phyloP scores from a whole-genome alignment of 2,329 filamentous ascomycete species.

The Ceratocystis alfenasii region DNA sequence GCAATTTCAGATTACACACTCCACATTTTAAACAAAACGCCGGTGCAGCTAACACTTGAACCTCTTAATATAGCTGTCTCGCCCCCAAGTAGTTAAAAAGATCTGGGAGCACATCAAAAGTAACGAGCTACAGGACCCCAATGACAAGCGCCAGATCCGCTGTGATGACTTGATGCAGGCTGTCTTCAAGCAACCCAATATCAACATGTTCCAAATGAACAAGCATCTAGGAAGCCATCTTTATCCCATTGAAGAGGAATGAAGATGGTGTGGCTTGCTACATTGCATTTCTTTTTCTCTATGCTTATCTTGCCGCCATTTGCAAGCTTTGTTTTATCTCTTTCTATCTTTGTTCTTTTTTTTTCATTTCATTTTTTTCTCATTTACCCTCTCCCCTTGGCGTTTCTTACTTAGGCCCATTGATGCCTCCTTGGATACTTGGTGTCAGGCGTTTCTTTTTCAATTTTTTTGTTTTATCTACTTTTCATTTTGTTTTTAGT shows the following conservation, averaged over 20 bases:
- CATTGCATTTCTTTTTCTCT: slow-evolving; percentile 7
- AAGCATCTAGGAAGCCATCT: slow-evolving; percentile 85
- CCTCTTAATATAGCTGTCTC: slow-evolving; percentile 52
- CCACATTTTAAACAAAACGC: neutral
- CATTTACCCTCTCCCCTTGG: neutral
- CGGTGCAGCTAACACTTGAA: neutral
- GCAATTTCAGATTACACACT: slow-evolving; percentile 26
- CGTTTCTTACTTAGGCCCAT: slow-evolving; percentile 7
- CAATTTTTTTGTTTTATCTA: neutral
- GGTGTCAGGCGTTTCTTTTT: slow-evolving; percentile 4
- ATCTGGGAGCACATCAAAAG: slow-evolving; percentile 92
- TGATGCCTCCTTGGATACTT: slow-evolving; percentile 4
- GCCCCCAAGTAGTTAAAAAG: slow-evolving; percentile 90
- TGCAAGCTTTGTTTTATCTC: neutral
- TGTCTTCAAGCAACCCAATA: slow-evolving; percentile 79
- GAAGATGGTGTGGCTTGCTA: slow-evolving; percentile 17
- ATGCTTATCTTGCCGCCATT: neutral
- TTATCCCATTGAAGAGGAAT: slow-evolving; percentile 66
- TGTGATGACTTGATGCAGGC: slow-evolving; percentile 87
- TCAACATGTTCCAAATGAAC: slow-evolving; percentile 99
- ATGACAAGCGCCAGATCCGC: slow-evolving; percentile 79
- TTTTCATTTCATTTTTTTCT: neutral
- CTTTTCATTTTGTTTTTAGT: neutral
- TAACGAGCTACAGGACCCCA: slow-evolving; percentile 78
- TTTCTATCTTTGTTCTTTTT: slow-evolving; percentile 6